These are phyloP conservation scores for Xanthoceras sorbifolium DNA, from an alignment of 345 rosid species.

Conservation along the genomic window DNA sequence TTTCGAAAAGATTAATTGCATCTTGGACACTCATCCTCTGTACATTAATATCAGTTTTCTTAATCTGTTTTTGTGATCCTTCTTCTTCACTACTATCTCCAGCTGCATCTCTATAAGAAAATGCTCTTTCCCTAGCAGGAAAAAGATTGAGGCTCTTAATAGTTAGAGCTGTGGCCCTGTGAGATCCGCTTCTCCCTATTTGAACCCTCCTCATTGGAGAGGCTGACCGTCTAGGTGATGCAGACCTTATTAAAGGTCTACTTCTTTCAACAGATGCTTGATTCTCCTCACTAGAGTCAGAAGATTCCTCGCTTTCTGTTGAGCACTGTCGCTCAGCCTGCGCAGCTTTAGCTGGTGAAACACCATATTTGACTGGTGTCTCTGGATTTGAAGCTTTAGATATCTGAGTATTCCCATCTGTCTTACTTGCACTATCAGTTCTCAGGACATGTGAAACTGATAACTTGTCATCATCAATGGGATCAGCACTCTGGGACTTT, in stretches of 20 bases:
- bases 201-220: conserved; percentile 76
- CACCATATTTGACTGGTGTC: conserved; percentile 52
- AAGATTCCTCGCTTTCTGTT: conserved; percentile 47
- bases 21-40: conserved; percentile 66
- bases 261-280: conserved; percentile 51
- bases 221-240: conserved; percentile 63
- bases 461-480: conserved; percentile 24
- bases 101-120: conserved; percentile 38
- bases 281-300: conserved; percentile 44
- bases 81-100: conserved; percentile 43
- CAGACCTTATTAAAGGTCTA: conserved; percentile 51
- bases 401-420: conserved; percentile 29
- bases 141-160: conserved; percentile 58
- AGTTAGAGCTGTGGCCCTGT: conserved; percentile 52
- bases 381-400: conserved; percentile 33
- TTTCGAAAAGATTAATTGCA: conserved; percentile 62
- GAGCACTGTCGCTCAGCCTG: conserved; percentile 54
- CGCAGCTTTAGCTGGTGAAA: conserved; percentile 66
- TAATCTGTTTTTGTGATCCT: conserved; percentile 38
- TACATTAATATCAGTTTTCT: conserved; percentile 39
- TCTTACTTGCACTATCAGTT: conserved; percentile 21
- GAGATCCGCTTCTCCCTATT: conserved; percentile 60
- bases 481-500: conserved; percentile 21
- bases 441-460: conserved; percentile 12
- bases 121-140: conserved; percentile 48